Base-by-base conservation (phyloP, 306 rosid species). In the Benincasa hispida region DNA sequence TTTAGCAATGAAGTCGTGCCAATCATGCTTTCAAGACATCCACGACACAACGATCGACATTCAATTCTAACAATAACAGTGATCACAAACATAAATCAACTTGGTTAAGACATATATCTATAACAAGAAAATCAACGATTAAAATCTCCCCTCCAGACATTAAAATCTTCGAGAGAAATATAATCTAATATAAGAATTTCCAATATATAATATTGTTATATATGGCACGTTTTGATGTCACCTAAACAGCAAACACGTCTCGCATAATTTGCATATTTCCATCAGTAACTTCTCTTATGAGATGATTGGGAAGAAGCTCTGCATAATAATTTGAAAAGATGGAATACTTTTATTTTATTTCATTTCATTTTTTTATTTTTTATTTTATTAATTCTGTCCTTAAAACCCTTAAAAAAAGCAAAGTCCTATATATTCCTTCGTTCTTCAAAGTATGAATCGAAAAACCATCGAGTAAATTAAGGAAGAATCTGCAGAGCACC, bases 221-320 rank as follows among this genome's bases (percentile, higher is more conserved):
- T 67, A 21, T 67, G 13, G 77, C 89, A 82, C 86, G 77, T 83
- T 50, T 80, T 50, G 57, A 50, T 86, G 88, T 88, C 88, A 84
- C 96, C 89, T 80, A 83, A 85, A 69, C 87, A 76, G 34, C 91
- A 81, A 84, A 85, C 87, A 87, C 18, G 76, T 79, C 80, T 80
- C 62, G 55, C 80, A 79, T 74, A 82, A 77, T 85, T 79, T 80
- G 37, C 77, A 74, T 74, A 50, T 77, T 59, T 63, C 55, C 72
- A 24, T 42, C 55, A 34, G n/a, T n/a, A n/a, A 41, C 68, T 24
- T 69, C 82, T 51, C 56, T 63, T 51, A 73, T 63, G 79, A 79
- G 54, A 69, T 86, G 77, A 79, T 77, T 83, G 25, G 41, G 37
- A 45, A 42, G 30, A 69, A 45, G 56, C 12, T 22, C 5, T 45